phyloP scores from a whole-genome alignment of 2,329 filamentous ascomycete genomes.

The Colletotrichum sp. region DNA sequence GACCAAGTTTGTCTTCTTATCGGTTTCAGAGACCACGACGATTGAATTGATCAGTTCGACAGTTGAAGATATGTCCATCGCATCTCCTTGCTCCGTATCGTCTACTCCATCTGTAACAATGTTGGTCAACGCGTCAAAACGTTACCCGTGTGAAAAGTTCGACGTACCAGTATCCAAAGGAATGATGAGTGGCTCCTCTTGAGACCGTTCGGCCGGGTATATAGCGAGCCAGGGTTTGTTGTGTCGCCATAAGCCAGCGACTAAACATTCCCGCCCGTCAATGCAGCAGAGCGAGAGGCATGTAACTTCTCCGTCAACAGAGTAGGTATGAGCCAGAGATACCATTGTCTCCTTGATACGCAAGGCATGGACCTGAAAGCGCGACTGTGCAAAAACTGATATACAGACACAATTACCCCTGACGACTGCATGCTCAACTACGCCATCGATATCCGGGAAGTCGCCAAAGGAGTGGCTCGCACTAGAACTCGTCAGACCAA shows the following conservation, averaged over 20 bases:
- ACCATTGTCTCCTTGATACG: slow-evolving; percentile 38
- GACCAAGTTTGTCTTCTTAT: slow-evolving; percentile 36
- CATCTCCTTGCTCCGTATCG: background rate
- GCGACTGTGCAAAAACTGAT: slow-evolving; percentile 40
- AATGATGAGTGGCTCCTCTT: slow-evolving; percentile 13
- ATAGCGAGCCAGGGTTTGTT: slow-evolving; percentile 37
- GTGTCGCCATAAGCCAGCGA: slow-evolving; percentile 38
- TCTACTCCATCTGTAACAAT: background rate
- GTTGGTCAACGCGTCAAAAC: background rate
- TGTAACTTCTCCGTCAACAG: slow-evolving; percentile 53
- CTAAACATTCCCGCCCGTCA: slow-evolving; percentile 29
- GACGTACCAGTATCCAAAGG: slow-evolving; percentile 27
- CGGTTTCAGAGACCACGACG: slow-evolving; percentile 32
- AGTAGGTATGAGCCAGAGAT: slow-evolving; percentile 31
- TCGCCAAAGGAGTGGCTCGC: background rate
- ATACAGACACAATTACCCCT: slow-evolving; percentile 44
- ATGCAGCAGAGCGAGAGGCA: slow-evolving; percentile 44
- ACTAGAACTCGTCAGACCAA: background rate
- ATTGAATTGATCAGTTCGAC: slow-evolving; percentile 47
- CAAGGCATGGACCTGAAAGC: slow-evolving; percentile 45
- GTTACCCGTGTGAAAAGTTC: background rate
- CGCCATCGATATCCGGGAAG: slow-evolving; percentile 21
- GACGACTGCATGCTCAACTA: slow-evolving; percentile 49
- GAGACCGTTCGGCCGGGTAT: slow-evolving; percentile 23
- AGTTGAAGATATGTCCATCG: slow-evolving; percentile 8